A percentile compares a stretch with the other conserved stretches of the same genome.
These are phyloP conservation scores for Coemansia sp. DNA, from an alignment of 192 early-diverging fungal genomes.

Conservation along the genomic window DNA sequence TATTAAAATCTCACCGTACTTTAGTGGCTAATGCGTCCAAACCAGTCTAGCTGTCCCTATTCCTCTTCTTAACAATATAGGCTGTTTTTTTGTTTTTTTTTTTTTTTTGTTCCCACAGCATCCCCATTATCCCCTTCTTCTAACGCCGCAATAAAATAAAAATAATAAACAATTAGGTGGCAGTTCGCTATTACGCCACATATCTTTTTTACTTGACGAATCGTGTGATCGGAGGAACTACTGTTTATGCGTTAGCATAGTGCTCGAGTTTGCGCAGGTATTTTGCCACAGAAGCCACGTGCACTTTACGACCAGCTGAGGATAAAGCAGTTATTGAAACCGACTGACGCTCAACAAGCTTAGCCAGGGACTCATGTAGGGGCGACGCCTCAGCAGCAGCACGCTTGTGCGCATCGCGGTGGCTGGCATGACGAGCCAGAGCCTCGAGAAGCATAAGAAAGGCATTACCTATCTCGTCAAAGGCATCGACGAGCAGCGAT, in stretches of 20 bases:
- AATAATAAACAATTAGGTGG: background rate
- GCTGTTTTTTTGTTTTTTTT: too few relatives aligned
- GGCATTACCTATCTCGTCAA: slow-evolving; percentile 40
- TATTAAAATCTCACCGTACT: background rate
- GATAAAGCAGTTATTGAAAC: background rate
- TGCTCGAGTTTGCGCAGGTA: slow-evolving; percentile 42
- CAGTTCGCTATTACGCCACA: background rate
- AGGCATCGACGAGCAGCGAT: slow-evolving; percentile 14
- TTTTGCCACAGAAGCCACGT: slow-evolving; percentile 15
- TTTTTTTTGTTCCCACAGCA: background rate
- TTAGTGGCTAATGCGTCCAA: background rate
- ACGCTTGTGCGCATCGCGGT: slow-evolving; percentile 42
- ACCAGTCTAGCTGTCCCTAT: background rate
- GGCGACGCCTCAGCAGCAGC: slow-evolving; percentile 43
- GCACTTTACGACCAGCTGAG: background rate
- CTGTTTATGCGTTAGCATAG: slow-evolving; percentile 22
- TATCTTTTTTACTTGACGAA: background rate
- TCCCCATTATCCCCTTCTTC: background rate
- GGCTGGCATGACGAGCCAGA: slow-evolving; percentile 45
- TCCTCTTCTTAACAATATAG: background rate
- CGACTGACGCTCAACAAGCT: slow-evolving; percentile 11
- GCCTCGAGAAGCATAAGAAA: slow-evolving; percentile 53
- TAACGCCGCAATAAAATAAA: background rate
- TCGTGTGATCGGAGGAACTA: background rate
- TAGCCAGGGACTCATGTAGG: slow-evolving; percentile 24